Base-by-base conservation (phyloP, 2,329 filamentous ascomycete species). In the Neofusicoccum umdonicola region DNA sequence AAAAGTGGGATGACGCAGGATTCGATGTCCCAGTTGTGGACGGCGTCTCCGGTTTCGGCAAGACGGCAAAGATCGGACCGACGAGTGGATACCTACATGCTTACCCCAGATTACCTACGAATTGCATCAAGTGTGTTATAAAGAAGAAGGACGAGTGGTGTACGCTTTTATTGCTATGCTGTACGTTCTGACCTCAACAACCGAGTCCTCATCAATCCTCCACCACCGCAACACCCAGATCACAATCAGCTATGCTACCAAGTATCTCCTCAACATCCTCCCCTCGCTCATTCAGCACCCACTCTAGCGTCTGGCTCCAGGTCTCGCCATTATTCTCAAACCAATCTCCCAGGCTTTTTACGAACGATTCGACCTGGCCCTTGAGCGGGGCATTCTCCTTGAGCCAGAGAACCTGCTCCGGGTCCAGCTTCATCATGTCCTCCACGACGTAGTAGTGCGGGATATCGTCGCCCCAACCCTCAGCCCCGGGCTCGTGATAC, bases 381-480 rank as follows among this genome's bases (percentile, higher is more conserved):
- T 87, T 88, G 9, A 83, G 69, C 39, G 81, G 81, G 47, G 83
- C 83, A 67, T 85, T 79, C 66, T 87, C 83, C 63, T 82, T 82
- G 63, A 88, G 72, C 78, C 81, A 85, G 67, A 88, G 69, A 8
- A 88, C 78, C 72, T 88, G 85, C 44, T 81, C 83, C 0, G 86
- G 86, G 65, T 87, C 83, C 42, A 88, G 77, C 73, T 88, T 88
- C 74, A 88, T 77, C 82, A 88, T 87, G 67, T 88, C 85, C 68
- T 88, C 84, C 3, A 88, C 82, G 5, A 88, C 79, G 68, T 88
- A 88, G 71, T 88, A 88, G 67, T 88, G 86, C 13, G 81, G 79
- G 57, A 88, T 85, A 63, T 88, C 86, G 68, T 88, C 86, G 35
- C 86, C 86, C 86, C 86, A 88, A 27, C 86, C 86, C 72, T 87